A percentile compares a stretch with the other conserved stretches of the same genome.
phyloP scores from a whole-genome alignment of 495 filamentous ascomycete species.

The Staphylotrichum longicolle region DNA sequence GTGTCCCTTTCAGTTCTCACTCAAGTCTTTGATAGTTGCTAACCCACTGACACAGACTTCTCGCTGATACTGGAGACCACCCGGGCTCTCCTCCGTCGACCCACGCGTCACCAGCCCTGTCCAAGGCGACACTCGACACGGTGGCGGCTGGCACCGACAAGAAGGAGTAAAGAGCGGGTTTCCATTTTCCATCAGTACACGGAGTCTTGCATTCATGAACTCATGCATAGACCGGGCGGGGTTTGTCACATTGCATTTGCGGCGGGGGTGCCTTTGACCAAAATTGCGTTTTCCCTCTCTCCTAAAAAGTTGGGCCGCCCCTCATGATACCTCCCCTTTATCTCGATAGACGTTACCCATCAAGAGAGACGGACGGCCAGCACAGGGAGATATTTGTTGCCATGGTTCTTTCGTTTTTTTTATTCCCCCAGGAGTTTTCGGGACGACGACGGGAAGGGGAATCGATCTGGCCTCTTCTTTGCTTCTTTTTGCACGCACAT shows the following conservation, averaged over 20 bases:
- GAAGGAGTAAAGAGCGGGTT: conserved; percentile 41
- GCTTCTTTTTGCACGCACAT: conserved; percentile 8
- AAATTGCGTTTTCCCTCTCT: conserved; percentile 26
- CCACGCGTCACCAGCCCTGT: conserved; percentile 57
- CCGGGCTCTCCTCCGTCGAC: conserved; percentile 63
- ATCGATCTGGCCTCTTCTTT: conserved; percentile 1
- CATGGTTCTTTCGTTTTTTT: background rate
- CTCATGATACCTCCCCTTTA: conserved; percentile 35
- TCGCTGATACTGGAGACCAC: conserved; percentile 53
- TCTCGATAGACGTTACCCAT: conserved; percentile 26
- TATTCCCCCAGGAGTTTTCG: conserved; percentile 12
- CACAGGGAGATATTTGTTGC: conserved; percentile 14
- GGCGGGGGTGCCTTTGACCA: conserved; percentile 33
- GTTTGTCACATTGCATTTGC: conserved; percentile 43
- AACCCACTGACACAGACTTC: conserved; percentile 37
- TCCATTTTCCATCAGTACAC: conserved; percentile 30
- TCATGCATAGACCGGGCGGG: conserved; percentile 44
- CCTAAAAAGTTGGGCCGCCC: conserved; percentile 17
- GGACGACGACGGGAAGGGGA: background rate
- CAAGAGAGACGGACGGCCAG: conserved; percentile 13
- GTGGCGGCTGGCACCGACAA: conserved; percentile 46
- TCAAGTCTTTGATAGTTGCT: conserved; percentile 27
- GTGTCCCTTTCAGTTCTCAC: conserved; percentile 34
- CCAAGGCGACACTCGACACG: conserved; percentile 60
- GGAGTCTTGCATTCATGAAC: conserved; percentile 34